These are phyloP conservation scores for Byssochlamys sp. DNA, from an alignment of 2,329 filamentous ascomycete genomes.

Conservation along the genomic window DNA sequence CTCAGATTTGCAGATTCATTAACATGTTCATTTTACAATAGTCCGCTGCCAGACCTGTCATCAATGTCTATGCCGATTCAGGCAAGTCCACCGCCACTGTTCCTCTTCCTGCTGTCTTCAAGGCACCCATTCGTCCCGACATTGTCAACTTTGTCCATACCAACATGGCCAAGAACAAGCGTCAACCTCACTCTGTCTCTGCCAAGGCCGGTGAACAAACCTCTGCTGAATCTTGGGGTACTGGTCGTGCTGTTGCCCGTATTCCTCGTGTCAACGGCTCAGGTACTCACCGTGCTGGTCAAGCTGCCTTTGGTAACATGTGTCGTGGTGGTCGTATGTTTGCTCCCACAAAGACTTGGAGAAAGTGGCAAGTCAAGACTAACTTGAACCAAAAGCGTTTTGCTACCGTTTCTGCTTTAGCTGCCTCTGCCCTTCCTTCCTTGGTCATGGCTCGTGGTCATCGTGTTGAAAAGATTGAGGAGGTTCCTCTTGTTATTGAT, in stretches of 20 bases:
- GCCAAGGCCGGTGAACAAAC: constrained; percentile 99
- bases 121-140: constrained; percentile 91
- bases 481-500: constrained; percentile 94
- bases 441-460: constrained; percentile 95
- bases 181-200: constrained; percentile 98
- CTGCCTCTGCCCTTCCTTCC: constrained; percentile 87
- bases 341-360: constrained; percentile 99
- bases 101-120: constrained; percentile 93
- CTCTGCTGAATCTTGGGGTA: constrained; percentile 99
- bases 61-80: constrained; percentile 93
- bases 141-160: constrained; percentile 97
- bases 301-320: constrained; percentile 99
- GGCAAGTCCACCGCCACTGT: constrained; percentile 83
- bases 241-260: constrained; percentile 98
- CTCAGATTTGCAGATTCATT: no score
- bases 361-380: constrained; percentile 99
- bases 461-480: constrained; percentile 80
- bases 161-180: constrained; percentile 99
- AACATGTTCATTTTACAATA: no score
- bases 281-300: constrained; percentile 99
- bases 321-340: constrained; percentile 99
- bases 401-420: constrained; percentile 91
- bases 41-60: no score
- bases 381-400: constrained; percentile 98
- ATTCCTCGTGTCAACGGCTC: constrained; percentile 99